Evolutionary conservation across 1,284 basidiomycete genomes (phyloP).

Genomic region (Sparassis latifolia): DNA sequence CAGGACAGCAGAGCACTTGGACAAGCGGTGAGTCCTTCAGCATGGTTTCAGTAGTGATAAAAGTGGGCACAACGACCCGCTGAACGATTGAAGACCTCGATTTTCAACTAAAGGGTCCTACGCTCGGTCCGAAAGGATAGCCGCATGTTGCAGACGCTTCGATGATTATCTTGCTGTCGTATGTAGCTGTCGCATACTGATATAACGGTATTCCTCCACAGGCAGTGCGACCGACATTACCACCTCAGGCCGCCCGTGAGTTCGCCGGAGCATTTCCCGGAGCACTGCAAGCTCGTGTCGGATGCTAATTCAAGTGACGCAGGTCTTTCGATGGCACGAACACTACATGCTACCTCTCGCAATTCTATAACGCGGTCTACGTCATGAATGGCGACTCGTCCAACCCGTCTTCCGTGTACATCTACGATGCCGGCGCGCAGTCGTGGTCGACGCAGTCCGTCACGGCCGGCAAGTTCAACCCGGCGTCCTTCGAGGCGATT

Average conservation of each 20-base stretch:
- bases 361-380: slow-evolving; percentile 76
- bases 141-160: too few relatives aligned
- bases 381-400: slow-evolving; percentile 69
- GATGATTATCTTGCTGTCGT: too few relatives aligned
- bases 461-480: slow-evolving; percentile 47
- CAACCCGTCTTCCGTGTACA: slow-evolving; percentile 58
- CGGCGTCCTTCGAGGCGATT: slow-evolving; percentile 51
- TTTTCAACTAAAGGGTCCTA: too few relatives aligned
- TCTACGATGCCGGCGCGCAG: slow-evolving; percentile 57
- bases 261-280: slow-evolving; percentile 11
- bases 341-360: slow-evolving; percentile 68
- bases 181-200: too few relatives aligned
- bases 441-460: slow-evolving; percentile 61
- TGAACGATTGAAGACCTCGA: neutral
- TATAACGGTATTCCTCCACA: slow-evolving; percentile 13
- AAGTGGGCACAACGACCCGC: neutral
- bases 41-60: neutral
- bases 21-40: slow-evolving; percentile 37
- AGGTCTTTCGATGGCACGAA: slow-evolving; percentile 64
- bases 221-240: slow-evolving; percentile 60
- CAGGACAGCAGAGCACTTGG: slow-evolving; percentile 62
- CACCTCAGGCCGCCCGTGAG: slow-evolving; percentile 61
- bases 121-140: too few relatives aligned
- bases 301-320: neutral
- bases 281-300: slow-evolving; percentile 1